Evolutionary conservation across 371 early-diverging fungal species (phyloP).

Genomic region (Globomyces sp.): DNA sequence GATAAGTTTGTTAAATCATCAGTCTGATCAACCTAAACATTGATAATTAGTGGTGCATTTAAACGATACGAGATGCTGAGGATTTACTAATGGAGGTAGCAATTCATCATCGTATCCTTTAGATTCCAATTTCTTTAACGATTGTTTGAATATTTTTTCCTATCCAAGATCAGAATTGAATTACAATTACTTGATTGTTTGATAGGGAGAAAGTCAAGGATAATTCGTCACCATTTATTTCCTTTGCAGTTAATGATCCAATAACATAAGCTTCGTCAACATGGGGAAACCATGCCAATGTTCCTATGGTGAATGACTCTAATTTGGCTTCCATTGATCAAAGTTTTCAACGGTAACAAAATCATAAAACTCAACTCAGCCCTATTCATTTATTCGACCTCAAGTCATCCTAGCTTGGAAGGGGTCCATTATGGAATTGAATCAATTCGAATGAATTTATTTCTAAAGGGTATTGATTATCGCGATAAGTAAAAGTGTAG

Average conservation of each 20-base stretch:
- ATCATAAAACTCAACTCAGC: too few species aligned
- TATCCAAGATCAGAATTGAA: constrained; percentile 22
- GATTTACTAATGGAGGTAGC: constrained; percentile 88
- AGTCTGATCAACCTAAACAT: constrained; percentile 60
- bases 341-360: too few species aligned
- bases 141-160: constrained; percentile 72
- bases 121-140: constrained; percentile 63
- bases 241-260: constrained; percentile 60
- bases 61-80: constrained; percentile 58
- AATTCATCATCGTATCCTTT: constrained; percentile 52
- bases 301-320: constrained; percentile 34
- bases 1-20: constrained; percentile 91
- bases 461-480: too few species aligned
- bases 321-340: not conserved
- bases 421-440: too few species aligned
- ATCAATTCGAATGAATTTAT: too few species aligned
- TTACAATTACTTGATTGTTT: constrained; percentile 31
- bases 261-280: constrained; percentile 84
- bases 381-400: too few species aligned
- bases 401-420: too few species aligned
- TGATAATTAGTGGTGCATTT: constrained; percentile 6
- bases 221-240: constrained; percentile 56
- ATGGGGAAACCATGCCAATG: constrained; percentile 85
- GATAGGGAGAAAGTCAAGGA: constrained; percentile 62
- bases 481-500: too few species aligned